Conservation (phyloP, 352 stramenopile species). For the Phytophthora palmivora region DNA sequence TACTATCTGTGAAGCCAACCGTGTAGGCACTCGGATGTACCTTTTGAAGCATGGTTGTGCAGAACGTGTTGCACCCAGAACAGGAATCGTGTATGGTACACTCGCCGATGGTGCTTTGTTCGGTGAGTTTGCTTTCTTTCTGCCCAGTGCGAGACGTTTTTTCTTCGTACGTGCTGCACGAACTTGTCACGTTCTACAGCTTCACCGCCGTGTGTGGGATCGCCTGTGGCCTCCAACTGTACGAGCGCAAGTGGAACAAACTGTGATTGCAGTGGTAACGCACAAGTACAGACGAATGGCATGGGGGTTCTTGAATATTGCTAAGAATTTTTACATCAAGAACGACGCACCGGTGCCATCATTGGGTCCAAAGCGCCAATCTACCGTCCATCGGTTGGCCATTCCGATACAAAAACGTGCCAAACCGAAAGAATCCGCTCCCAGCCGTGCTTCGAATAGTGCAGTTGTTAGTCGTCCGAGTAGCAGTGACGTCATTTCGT, state of each 20-base stretch:
- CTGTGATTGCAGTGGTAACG: slow-evolving; percentile 44
- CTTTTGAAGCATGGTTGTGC: slow-evolving; percentile 59
- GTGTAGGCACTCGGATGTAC: slow-evolving; percentile 49
- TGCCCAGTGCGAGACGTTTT: slow-evolving; percentile 51
- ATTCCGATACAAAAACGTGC: slow-evolving; percentile 7
- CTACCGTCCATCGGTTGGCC: background rate
- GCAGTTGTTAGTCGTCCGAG: background rate
- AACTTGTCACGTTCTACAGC: slow-evolving; percentile 71
- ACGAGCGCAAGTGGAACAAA: slow-evolving; percentile 48
- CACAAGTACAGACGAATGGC: slow-evolving; percentile 45
- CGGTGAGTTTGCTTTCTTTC: slow-evolving; percentile 72
- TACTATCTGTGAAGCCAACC: slow-evolving; percentile 60
- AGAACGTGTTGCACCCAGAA: slow-evolving; percentile 50
- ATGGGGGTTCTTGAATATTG: slow-evolving; percentile 57
- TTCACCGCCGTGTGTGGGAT: slow-evolving; percentile 59
- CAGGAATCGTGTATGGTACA: slow-evolving; percentile 46
- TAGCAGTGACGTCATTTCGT: background rate
- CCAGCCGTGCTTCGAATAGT: slow-evolving; percentile 1
- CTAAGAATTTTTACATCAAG: slow-evolving; percentile 73
- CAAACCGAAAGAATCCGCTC: background rate
- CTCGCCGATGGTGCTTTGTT: slow-evolving; percentile 51
- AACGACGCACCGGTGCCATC: slow-evolving; percentile 43
- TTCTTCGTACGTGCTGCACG: slow-evolving; percentile 53
- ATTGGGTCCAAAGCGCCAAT: slow-evolving; percentile 13
- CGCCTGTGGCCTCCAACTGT: slow-evolving; percentile 52